Evolutionary conservation across 2,329 filamentous ascomycete genomes (phyloP), one percentile per base, ranked within the genome.

Genomic region (Stachybotrys chartarum): DNA sequence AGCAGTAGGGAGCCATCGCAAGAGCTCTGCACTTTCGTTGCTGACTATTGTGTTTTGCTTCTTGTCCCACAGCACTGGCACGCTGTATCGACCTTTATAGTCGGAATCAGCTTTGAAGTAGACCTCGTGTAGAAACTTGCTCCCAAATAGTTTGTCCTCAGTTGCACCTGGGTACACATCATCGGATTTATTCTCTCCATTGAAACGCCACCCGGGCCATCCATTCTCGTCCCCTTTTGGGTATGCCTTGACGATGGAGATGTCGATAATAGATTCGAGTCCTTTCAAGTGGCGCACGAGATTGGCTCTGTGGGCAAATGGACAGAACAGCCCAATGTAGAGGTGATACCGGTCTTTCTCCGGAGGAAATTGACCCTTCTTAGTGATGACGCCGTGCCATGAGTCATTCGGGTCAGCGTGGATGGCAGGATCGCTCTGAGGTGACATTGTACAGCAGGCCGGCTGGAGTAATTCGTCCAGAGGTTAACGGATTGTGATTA

Each of bases 1-100:
- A 53, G 83, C 86, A n/a, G 78, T 78, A 70, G 90, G 90, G 58
- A 94, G 76, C 87, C 93, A 92, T 63, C 89, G 83, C 62, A 93
- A 90, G 64, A 94, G 90, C 70, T 94, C 90, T 55, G 82, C 82
- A 59, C 85, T 88, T 76, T 93, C 90, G 61, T 94, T 94, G 76
- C 82, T 91, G 54, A 93, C 89, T 61, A 93, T 90, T 46, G 78
- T 82, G 51, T 83, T 80, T 51, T 76, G 75, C 67, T 86, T 81
- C 66, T 82, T 86, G 61, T 90, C 86, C 75, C 83, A 89, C 14
- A 91, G 76, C 0, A 85, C 83, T 0, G 88, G 88, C 4, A 91
- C 88, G 0, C 88, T 91, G 67, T 88, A 89, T 12, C 87, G 78
- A 0, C 86, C 87, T 3, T 75, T 72, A 57, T 91, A 94, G 50